phyloP scores from a whole-genome alignment of 2,329 filamentous ascomycete species.

The Rhytidhysteron rufulum region DNA sequence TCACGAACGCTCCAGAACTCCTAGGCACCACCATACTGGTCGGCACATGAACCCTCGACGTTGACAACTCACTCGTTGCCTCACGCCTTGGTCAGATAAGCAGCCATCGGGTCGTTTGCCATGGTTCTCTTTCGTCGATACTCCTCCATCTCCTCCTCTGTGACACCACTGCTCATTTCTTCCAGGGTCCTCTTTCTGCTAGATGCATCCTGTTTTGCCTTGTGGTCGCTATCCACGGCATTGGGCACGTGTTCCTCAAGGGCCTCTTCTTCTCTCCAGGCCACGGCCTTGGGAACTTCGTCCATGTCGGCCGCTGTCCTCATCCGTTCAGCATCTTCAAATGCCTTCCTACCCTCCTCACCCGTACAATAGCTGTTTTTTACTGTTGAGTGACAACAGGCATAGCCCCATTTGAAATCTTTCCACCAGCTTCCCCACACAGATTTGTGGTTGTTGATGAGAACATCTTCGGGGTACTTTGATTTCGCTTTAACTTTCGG shows the following conservation, averaged over 20 bases:
- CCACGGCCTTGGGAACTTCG: conserved; percentile 37
- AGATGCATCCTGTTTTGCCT: conserved; percentile 37
- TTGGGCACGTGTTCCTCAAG: conserved; percentile 42
- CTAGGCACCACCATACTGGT: no score
- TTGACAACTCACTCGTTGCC: conserved; percentile 38
- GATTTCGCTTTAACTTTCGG: conserved; percentile 73
- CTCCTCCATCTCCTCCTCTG: conserved; percentile 80
- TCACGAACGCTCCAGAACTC: conserved; percentile 10
- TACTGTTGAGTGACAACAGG: conserved; percentile 87
- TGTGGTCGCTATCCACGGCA: conserved; percentile 38
- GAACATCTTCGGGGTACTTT: conserved; percentile 86
- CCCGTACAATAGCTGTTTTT: conserved; percentile 99
- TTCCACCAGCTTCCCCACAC: conserved; percentile 99
- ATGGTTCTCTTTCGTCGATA: conserved; percentile 73
- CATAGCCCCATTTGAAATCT: conserved; percentile 92
- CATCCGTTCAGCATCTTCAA: conserved; percentile 69
- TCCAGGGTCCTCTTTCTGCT: conserved; percentile 70
- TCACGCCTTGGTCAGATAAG: conserved; percentile 70
- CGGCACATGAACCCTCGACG: conserved; percentile 5
- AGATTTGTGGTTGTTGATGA: conserved; percentile 84
- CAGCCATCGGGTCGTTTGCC: conserved; percentile 83
- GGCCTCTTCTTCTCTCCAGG: conserved; percentile 41
- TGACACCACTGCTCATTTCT: conserved; percentile 73
- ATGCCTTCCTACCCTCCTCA: conserved; percentile 77
- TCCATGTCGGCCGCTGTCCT: conserved; percentile 46